Evolutionary conservation across 495 filamentous ascomycete genomes (phyloP), one percentile per base, ranked within the genome.

Genomic region (Ramalina intermedia): DNA sequence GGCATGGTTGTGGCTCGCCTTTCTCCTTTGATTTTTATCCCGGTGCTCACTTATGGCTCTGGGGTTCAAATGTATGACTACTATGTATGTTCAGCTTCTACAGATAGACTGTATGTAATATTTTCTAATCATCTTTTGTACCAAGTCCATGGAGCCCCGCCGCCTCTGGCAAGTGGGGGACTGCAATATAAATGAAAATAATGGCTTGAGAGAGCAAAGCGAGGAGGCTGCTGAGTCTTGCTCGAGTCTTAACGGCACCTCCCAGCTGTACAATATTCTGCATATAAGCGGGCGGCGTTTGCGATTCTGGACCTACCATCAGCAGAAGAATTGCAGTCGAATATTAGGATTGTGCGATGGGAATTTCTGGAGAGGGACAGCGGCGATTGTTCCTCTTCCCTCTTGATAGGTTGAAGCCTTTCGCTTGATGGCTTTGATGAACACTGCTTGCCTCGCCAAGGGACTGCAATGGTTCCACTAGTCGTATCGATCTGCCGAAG

Each of bases 31-130:
- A 58, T 94, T 47, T 83, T 94, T 60, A 73, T 90, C 29, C 87
- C 87, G 0, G 52, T 93, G 47, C 67, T 96, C 20, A 94, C 87
- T 6, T 73, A 81, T 53, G 67, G 74, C 47, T 81, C 89, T 54
- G 81, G 82, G 24, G 56, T 75, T 35, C 83, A 91, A 54, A 80
- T 87, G 57, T 95, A 96, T 67, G 84, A 96, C 72, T 95, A 85
- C 74, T 20, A 20, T 20, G 18, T 20, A 20, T 20, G 2, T 20
- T 20, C 18, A 20, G 18, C 18, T 20, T 20, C 18, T 1, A n/a
- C n/a, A n/a, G n/a, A n/a, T n/a, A n/a, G n/a, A n/a, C n/a, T n/a
- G n/a, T n/a, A n/a, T n/a, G n/a, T n/a, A n/a, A n/a, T n/a, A 20
- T 20, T 20, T 20, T 20, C 18, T 20, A 20, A 20, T 20, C 18